Conservation (phyloP, 1,284 basidiomycete genomes). For the Mycena sp. region DNA sequence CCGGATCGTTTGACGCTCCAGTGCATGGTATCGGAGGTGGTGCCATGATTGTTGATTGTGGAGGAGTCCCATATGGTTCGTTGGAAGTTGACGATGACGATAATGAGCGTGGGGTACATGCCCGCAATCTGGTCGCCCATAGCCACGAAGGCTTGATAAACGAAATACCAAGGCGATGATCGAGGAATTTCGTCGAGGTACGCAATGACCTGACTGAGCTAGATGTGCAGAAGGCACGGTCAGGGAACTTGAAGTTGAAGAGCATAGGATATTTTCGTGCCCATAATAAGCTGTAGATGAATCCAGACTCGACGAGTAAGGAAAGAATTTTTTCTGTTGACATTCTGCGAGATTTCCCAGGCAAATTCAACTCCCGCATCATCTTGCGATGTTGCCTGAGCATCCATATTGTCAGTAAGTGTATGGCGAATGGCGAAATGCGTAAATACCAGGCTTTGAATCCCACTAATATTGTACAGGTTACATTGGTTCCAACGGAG, state of each 20-base stretch:
- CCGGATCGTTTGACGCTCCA: neutral
- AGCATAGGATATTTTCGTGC: neutral
- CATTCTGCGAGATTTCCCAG: neutral
- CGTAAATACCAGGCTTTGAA: neutral
- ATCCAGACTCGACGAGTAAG: neutral
- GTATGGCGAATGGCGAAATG: neutral
- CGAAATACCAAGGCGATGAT: neutral
- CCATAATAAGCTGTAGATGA: neutral
- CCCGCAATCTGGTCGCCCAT: neutral
- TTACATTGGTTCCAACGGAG: neutral
- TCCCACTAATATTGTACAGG: neutral
- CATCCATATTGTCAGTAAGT: neutral
- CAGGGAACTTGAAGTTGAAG: neutral
- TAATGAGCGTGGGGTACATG: neutral
- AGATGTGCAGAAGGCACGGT: neutral
- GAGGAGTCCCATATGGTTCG: neutral
- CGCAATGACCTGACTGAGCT: neutral
- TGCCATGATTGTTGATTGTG: neutral
- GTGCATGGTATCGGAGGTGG: too few species aligned
- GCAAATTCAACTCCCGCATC: neutral
- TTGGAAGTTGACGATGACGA: neutral
- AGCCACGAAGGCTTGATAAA: neutral
- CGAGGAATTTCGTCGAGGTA: neutral
- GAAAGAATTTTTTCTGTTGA: neutral
- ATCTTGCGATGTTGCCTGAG: neutral